Percentiles rank a stretch among this genome's conserved stretches.
Evolutionary conservation across 2,329 filamentous ascomycete species (phyloP).

Genomic region (Nigrograna mackinnonii): DNA sequence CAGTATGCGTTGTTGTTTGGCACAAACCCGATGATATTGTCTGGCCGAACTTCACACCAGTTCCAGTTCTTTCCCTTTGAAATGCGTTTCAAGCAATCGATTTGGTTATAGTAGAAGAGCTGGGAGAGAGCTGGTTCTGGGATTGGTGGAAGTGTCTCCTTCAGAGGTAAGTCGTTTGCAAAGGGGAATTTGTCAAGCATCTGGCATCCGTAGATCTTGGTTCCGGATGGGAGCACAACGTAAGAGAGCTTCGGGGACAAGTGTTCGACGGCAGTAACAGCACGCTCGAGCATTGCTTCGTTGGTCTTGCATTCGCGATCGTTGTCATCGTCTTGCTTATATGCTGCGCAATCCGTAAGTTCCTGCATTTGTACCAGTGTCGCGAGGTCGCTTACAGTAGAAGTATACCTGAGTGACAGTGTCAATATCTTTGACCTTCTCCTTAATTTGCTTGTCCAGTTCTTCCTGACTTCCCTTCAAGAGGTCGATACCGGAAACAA

Average conservation of each 20-base stretch:
- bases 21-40: constrained; percentile 48
- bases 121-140: constrained; percentile 37
- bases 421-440: constrained; percentile 38
- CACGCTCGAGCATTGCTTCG: constrained; percentile 41
- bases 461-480: constrained; percentile 38
- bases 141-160: constrained; percentile 35
- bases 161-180: constrained; percentile 28
- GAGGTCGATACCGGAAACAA: constrained; percentile 46
- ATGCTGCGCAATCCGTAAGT: constrained; percentile 18
- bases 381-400: constrained; percentile 20
- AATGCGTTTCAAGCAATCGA: constrained; percentile 42
- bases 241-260: constrained; percentile 29
- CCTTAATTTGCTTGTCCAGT: constrained; percentile 35
- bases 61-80: constrained; percentile 44
- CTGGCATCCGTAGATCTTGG: constrained; percentile 44
- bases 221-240: constrained; percentile 39
- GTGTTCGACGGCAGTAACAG: constrained; percentile 36
- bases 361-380: neutral
- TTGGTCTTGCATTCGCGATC: constrained; percentile 37
- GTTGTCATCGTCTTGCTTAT: constrained; percentile 32
- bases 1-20: constrained; percentile 46
- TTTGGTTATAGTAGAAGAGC: constrained; percentile 48
- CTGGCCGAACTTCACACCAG: constrained; percentile 46
- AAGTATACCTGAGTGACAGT: constrained; percentile 47
- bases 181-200: constrained; percentile 42